Base-by-base conservation (phyloP, 176 grass and related monocot genomes). In the Zea luxurians region DNA sequence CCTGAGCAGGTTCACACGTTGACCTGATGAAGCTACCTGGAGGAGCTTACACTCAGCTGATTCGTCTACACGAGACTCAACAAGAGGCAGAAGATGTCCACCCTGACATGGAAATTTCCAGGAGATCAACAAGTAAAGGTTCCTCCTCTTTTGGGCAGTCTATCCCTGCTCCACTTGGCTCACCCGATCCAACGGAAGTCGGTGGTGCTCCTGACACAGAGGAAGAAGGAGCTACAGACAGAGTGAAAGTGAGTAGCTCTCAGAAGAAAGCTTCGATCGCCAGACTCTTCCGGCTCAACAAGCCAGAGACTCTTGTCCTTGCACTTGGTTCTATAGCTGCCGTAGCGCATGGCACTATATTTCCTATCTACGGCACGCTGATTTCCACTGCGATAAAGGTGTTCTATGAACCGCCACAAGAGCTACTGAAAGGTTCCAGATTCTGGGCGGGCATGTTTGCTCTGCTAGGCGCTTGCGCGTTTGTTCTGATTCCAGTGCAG, bases 401-500 rank as follows among this genome's bases (percentile, higher is more conserved):
- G 7, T 97, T 97, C 76, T 97, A 91, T 79, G 88, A 93, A 47
- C 91, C 88, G 13, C 83, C 75, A 59, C 40, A 73, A 64, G 78
- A 89, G 82, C 62, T 93, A 40, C 73, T 70, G 11, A 97, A 93
- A 57, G 66, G 90, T 73, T 82, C 86, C 9, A 93, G 82, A 52
- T 97, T 97, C 81, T 93, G 89, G 94, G 86, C 94, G 78, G 61
- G 85, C 48, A 97, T 91, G 88, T 97, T 88, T 79, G 75, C 58
- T 17, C 53, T 81, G 16, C 38, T 97, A 17, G 94, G 78, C 5
- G 66, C 48, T 41, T 68, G 75, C 40, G 47, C 66, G 48, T 60
- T 93, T 66, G 47, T 81, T 55, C 53, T 77, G 17, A 84, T 93
- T 47, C 89, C 89, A 49, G 3, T 75, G 35, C 84, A 91, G 74